These are phyloP conservation scores for Populus trichocarpa DNA, from an alignment of 441 rosid species.

Conservation along the genomic window DNA sequence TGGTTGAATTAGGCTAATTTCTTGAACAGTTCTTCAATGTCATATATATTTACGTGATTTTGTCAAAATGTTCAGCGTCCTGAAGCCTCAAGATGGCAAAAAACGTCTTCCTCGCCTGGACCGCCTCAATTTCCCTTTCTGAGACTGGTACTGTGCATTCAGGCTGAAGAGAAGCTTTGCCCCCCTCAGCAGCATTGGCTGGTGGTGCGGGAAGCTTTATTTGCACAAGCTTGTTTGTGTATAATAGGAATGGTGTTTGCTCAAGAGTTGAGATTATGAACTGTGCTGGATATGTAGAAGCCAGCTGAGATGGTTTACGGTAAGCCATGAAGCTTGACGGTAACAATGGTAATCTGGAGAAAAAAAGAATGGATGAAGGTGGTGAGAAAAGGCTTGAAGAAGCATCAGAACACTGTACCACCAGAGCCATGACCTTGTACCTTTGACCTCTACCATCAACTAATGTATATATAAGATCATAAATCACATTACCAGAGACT, in stretches of 20 bases:
- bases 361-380: no score
- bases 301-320: no score
- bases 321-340: no score
- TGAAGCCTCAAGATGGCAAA: background rate
- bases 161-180: constrained; percentile 87
- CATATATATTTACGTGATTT: background rate
- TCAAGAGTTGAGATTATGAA: constrained; percentile 20
- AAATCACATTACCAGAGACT: background rate
- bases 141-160: constrained; percentile 74
- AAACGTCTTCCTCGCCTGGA: constrained; percentile 42
- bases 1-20: background rate
- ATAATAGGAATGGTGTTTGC: no score
- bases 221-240: background rate
- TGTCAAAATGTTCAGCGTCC: background rate
- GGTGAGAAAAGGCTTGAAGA: no score
- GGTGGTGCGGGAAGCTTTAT: constrained; percentile 76
- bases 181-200: constrained; percentile 58
- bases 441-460: background rate
- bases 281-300: constrained; percentile 8
- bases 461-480: background rate
- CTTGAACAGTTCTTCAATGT: background rate
- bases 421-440: background rate
- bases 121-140: constrained; percentile 74
- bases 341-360: no score
- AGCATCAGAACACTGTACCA: no score